Percentiles rank a stretch among this genome's conserved stretches.
Conservation (phyloP, 1,284 basidiomycete genomes). For the Cryptococcus depauperatus region DNA sequence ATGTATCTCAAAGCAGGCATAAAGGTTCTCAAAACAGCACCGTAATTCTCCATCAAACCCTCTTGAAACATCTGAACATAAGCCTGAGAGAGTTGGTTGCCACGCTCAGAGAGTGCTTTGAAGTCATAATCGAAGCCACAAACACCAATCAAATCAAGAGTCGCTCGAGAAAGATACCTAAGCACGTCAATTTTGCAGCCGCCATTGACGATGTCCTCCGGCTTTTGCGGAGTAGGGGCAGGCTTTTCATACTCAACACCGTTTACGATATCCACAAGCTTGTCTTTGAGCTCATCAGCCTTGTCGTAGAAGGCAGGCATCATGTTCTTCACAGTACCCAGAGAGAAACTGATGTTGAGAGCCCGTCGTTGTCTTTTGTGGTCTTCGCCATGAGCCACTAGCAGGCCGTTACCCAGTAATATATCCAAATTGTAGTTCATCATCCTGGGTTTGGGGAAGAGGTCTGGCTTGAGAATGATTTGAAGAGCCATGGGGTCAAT, state of each 20-base stretch:
- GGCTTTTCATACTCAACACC: conserved; percentile 10
- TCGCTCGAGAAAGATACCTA: conserved; percentile 56
- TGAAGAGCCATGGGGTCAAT: conserved; percentile 56
- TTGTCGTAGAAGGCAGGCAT: conserved; percentile 57
- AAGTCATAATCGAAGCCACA: conserved; percentile 65
- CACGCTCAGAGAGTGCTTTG: conserved; percentile 34
- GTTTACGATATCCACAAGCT: conserved; percentile 17
- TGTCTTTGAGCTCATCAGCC: conserved; percentile 50
- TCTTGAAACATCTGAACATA: conserved; percentile 30
- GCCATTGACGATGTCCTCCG: conserved; percentile 14
- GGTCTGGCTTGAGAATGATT: conserved; percentile 55
- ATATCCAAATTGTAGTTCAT: conserved; percentile 51
- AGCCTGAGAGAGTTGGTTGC: conserved; percentile 34
- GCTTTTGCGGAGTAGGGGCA: conserved; percentile 15
- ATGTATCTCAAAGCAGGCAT: conserved; percentile 54
- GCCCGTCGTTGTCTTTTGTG: conserved; percentile 51
- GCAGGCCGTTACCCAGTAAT: conserved; percentile 36
- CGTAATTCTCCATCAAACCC: conserved; percentile 46
- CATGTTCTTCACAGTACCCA: conserved; percentile 30
- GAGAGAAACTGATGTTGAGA: conserved; percentile 42
- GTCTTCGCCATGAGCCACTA: conserved; percentile 44
- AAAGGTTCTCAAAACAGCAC: conserved; percentile 55
- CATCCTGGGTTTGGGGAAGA: conserved; percentile 60
- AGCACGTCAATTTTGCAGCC: conserved; percentile 52
- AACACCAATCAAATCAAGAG: conserved; percentile 63